A percentile compares a stretch with the other conserved stretches of the same genome.
Conservation (phyloP, 75 land plant species). For the Adiantum capillusveneris region DNA sequence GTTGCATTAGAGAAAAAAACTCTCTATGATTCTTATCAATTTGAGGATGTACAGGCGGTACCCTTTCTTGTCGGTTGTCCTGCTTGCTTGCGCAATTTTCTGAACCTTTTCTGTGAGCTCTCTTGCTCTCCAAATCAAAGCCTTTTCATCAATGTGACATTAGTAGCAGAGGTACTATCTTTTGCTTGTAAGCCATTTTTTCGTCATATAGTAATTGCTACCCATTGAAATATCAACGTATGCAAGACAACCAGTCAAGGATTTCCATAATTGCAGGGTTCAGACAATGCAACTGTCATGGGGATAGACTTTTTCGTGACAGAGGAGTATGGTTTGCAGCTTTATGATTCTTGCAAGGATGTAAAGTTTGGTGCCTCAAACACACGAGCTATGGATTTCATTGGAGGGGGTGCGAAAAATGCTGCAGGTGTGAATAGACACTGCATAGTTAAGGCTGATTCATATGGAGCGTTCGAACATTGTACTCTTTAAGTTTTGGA, state of each 20-base stretch:
- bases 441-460: neutral
- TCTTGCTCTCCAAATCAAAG: constrained; percentile 95
- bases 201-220: too few species aligned
- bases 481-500: neutral
- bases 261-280: too few species aligned
- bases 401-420: constrained; percentile 88
- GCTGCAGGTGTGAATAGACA: constrained; percentile 43
- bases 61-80: constrained; percentile 98
- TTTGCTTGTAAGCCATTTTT: too few species aligned
- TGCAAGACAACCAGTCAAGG: neutral
- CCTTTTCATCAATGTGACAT: constrained; percentile 81
- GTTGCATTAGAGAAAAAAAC: too few species aligned
- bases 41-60: constrained; percentile 86
- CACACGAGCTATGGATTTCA: constrained; percentile 70
- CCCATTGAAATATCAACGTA: neutral
- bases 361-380: constrained; percentile 96
- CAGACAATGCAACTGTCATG: constrained; percentile 48
- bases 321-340: constrained; percentile 54
- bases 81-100: constrained; percentile 89
- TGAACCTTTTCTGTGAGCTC: constrained; percentile 89
- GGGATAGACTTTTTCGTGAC: constrained; percentile 69
- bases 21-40: too few species aligned
- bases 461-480: neutral
- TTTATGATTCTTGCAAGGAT: constrained; percentile 91
- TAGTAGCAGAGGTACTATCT: constrained; percentile 56